Percentiles rank a stretch among this genome's conserved stretches.
Conservation (phyloP, 805 yeast genomes). For the Groenewaldozyma salmanticensis region DNA sequence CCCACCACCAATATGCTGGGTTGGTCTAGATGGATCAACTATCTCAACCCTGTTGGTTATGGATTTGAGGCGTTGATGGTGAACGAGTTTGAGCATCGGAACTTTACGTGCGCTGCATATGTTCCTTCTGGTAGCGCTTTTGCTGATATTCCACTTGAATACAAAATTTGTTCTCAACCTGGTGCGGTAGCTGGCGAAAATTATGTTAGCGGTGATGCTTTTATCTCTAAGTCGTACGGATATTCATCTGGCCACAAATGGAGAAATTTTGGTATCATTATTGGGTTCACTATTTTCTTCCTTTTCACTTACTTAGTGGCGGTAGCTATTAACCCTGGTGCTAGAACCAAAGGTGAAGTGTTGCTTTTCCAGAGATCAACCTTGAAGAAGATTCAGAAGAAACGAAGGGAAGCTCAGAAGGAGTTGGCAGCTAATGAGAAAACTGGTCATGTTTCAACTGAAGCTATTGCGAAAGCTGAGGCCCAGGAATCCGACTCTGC, state of each 20-base stretch:
- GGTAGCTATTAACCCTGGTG: conserved; percentile 36
- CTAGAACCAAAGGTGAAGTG: conserved; percentile 47
- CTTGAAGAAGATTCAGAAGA: conserved; percentile 13
- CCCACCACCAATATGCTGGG: conserved; percentile 38
- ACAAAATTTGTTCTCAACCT: conserved; percentile 45
- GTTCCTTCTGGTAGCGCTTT: conserved; percentile 42
- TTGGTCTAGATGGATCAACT: conserved; percentile 45
- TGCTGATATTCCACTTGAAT: conserved; percentile 20
- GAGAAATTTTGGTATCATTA: conserved; percentile 55
- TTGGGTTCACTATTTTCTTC: conserved; percentile 49
- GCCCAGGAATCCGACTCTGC: conserved; percentile 5
- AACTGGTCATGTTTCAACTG: conserved; percentile 21
- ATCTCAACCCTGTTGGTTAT: conserved; percentile 46
- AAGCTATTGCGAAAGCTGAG: conserved; percentile 15
- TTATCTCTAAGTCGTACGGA: conserved; percentile 34
- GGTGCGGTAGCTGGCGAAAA: conserved; percentile 46
- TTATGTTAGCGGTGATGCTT: conserved; percentile 44
- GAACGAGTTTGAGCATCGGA: conserved; percentile 38
- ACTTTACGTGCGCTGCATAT: conserved; percentile 29
- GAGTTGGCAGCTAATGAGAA: conserved; percentile 6
- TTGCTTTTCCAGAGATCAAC: conserved; percentile 36
- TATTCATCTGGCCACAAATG: conserved; percentile 43
- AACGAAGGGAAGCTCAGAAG: conserved; percentile 3
- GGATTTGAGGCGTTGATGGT: conserved; percentile 56
- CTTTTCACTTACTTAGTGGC: conserved; percentile 42